Percentiles rank a stretch among this genome's conserved stretches.
phyloP scores from a whole-genome alignment of 805 yeast genomes.

The Yamadazyma insecticola region DNA sequence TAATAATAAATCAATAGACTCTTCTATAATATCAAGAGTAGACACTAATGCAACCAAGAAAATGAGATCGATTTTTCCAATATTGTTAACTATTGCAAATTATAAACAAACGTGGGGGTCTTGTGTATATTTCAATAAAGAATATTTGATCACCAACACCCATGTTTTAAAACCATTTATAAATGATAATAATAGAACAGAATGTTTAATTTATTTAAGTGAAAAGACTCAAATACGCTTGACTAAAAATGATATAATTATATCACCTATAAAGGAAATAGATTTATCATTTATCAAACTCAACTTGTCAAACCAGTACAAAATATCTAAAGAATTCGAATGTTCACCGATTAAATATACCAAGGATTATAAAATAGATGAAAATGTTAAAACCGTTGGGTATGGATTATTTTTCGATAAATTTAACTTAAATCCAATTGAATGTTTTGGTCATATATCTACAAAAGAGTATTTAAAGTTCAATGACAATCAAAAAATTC shows the following conservation, averaged over 20 bases:
- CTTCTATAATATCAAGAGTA: background rate
- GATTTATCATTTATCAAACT: conserved; percentile 37
- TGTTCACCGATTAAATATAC: conserved; percentile 7
- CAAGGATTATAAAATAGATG: conserved; percentile 11
- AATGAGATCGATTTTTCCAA: conserved; percentile 15
- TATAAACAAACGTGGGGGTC: conserved; percentile 37
- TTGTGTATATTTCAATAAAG: conserved; percentile 27
- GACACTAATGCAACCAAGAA: conserved; percentile 1
- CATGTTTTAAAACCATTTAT: conserved; percentile 32
- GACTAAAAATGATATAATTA: conserved; percentile 16
- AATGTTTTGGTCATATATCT: conserved; percentile 27
- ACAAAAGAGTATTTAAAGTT: background rate
- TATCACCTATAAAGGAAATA: conserved; percentile 26
- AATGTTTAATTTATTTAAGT: conserved; percentile 5
- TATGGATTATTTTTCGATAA: conserved; percentile 35
- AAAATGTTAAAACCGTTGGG: conserved; percentile 28
- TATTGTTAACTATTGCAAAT: conserved; percentile 10
- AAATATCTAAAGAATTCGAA: conserved; percentile 1
- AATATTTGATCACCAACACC: conserved; percentile 34
- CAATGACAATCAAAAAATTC: background rate
- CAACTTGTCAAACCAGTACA: conserved; percentile 9
- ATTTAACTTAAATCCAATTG: conserved; percentile 20
- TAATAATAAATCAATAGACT: conserved; percentile 3
- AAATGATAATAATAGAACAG: background rate
- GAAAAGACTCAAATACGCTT: conserved; percentile 4